Evolutionary conservation across 1,139 yeast genomes (phyloP).

Genomic region (Groenewaldozyma auringiensis): DNA sequence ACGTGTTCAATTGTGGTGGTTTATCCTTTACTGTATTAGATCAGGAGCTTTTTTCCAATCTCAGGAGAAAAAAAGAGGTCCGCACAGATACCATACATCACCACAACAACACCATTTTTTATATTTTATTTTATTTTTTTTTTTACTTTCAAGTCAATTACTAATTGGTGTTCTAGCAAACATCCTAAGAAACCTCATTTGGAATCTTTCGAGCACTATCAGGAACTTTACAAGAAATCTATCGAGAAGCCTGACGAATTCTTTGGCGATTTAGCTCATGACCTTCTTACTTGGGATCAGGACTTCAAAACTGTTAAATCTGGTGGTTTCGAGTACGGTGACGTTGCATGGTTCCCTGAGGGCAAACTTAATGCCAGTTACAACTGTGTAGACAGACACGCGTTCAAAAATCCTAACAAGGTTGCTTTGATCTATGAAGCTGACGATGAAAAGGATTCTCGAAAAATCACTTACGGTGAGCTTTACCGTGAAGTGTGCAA

Average conservation of each 20-base stretch:
- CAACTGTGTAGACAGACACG: slow-evolving; percentile 96
- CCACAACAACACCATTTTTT: neutral
- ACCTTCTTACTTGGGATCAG: slow-evolving; percentile 73
- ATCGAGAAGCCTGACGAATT: slow-evolving; percentile 74
- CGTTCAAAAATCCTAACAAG: slow-evolving; percentile 77
- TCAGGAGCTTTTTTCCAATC: too few species aligned
- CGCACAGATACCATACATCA: too few species aligned
- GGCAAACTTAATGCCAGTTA: slow-evolving; percentile 91
- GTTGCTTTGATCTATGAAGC: slow-evolving; percentile 88
- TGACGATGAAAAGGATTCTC: slow-evolving; percentile 70
- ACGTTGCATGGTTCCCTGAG: slow-evolving; percentile 84
- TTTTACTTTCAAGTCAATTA: slow-evolving; percentile 9
- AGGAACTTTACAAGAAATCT: slow-evolving; percentile 64
- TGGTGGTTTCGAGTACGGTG: slow-evolving; percentile 71
- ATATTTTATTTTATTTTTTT: slow-evolving; percentile 1
- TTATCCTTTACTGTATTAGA: too few species aligned
- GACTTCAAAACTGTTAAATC: slow-evolving; percentile 61
- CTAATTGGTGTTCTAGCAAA: slow-evolving; percentile 17
- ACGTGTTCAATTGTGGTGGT: too few species aligned
- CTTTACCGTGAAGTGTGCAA: slow-evolving; percentile 77
- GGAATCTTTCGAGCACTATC: slow-evolving; percentile 53
- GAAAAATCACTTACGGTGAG: slow-evolving; percentile 73
- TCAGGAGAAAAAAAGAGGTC: too few species aligned
- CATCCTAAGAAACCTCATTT: slow-evolving; percentile 35
- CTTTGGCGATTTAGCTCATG: slow-evolving; percentile 75